A percentile compares a stretch with the other conserved stretches of the same genome.
Evolutionary conservation across 2,329 filamentous ascomycete species (phyloP).

Genomic region (Dothidotthia symphoricarpi): DNA sequence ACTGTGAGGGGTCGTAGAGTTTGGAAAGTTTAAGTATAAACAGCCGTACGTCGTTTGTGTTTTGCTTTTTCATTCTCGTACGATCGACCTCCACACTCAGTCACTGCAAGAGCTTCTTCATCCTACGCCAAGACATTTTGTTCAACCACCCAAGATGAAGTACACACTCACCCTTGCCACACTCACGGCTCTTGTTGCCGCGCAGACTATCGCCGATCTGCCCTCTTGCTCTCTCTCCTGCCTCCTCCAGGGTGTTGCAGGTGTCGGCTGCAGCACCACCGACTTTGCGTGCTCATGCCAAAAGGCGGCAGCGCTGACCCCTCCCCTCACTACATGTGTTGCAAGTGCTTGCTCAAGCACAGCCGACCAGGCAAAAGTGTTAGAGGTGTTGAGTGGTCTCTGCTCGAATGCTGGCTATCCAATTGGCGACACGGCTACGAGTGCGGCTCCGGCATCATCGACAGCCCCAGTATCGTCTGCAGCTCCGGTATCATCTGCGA

Average conservation of each 20-base stretch:
- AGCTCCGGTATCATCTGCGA: slow-evolving; percentile 2
- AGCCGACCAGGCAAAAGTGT: slow-evolving; percentile 37
- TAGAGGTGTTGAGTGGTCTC: slow-evolving; percentile 20
- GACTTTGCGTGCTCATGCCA: slow-evolving; percentile 51
- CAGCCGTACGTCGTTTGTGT: not conserved
- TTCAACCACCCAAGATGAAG: slow-evolving; percentile 23
- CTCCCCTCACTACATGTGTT: slow-evolving; percentile 46
- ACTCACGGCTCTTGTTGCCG: slow-evolving; percentile 39
- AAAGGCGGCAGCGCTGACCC: slow-evolving; percentile 41
- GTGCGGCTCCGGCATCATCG: slow-evolving; percentile 1
- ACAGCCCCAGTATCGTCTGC: slow-evolving; percentile 1
- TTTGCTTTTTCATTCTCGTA: not conserved
- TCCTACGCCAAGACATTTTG: not conserved
- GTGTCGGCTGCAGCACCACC: slow-evolving; percentile 42
- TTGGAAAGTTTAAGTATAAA: slow-evolving; percentile 4
- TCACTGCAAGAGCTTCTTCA: not conserved
- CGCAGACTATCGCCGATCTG: slow-evolving; percentile 42
- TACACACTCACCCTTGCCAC: slow-evolving; percentile 28
- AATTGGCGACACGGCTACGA: slow-evolving; percentile 12
- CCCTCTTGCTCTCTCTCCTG: slow-evolving; percentile 44
- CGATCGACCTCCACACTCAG: too few species aligned
- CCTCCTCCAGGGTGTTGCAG: slow-evolving; percentile 17
- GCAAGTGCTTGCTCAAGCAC: slow-evolving; percentile 37
- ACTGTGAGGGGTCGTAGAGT: too few species aligned
- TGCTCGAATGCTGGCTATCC: slow-evolving; percentile 27